Evolutionary conservation across 2,329 filamentous ascomycete genomes (phyloP), one percentile per base, ranked within the genome.

Genomic region (Emmonsiellopsis sp.): DNA sequence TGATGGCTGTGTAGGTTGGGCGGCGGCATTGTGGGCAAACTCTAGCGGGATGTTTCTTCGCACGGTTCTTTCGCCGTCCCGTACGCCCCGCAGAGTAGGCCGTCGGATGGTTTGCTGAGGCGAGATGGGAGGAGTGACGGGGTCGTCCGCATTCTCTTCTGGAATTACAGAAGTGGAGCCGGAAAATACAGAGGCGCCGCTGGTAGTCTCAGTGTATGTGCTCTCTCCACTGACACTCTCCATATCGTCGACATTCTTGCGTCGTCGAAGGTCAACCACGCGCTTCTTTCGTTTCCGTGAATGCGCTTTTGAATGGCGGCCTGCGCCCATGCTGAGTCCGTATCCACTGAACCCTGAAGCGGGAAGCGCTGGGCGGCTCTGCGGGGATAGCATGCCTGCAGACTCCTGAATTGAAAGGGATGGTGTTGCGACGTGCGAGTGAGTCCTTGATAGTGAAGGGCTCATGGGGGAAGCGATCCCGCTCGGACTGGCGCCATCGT

Each of bases 371-470:
- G 70, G 67, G 44, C 89, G 78, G 6, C 84, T 85, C n/a, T 84
- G 80, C 47, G 83, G 65, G 44, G 83, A 79, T 3, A 81, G 80
- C n/a, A 81, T 75, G 65, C 85, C 88, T 43, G 81, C 82, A 16
- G 79, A 81, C 63, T 89, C 85, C 15, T 82, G 87, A 62, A 89
- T 88, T 1, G 86, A 89, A 60, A 89, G 87, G 5, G 84, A 82
- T 8, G 81, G 83, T 37, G 79, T 62, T 46, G 58, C 80, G 26
- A 78, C 73, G 51, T 83, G 79, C 1, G 85, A 88, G 53, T 84
- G 80, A 5, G 80, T 80, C 65, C 84, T 80, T 42, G 78, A 79
- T 15, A 89, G 68, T 43, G 76, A 77, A 5, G 67, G 78, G 66
- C 69, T 78, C 49, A 59, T 64, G 60, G 54, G 75, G 1, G 71